Percentiles rank a stretch among this genome's conserved stretches.
These are phyloP conservation scores for Plenodomus lindquistii DNA, from an alignment of 2,329 filamentous ascomycete species.

Conservation along the genomic window DNA sequence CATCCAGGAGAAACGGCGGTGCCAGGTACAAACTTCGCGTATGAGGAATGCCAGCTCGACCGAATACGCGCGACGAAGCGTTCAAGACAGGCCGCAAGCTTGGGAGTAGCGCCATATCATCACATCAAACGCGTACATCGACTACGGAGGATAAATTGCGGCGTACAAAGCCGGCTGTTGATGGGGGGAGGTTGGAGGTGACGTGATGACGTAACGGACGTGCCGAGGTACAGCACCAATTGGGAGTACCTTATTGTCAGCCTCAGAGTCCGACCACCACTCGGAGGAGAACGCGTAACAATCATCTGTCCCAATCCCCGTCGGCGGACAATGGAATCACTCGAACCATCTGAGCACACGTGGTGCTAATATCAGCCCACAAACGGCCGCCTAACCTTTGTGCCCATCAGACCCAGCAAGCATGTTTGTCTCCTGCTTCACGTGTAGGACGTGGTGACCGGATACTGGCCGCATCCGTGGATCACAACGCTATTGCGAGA, in stretches of 20 bases:
- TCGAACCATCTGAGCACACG: neutral
- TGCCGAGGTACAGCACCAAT: neutral
- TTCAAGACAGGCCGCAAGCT: constrained; percentile 17
- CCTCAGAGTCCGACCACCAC: neutral
- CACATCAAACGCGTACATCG: neutral
- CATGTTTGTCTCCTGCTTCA: neutral
- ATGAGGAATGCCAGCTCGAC: neutral
- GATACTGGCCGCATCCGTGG: neutral
- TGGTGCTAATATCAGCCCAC: neutral
- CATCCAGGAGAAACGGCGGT: constrained; percentile 70
- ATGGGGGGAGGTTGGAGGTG: neutral
- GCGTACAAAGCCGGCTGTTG: neutral
- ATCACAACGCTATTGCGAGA: neutral
- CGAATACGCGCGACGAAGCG: neutral
- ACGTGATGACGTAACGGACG: neutral
- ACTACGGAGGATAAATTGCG: neutral
- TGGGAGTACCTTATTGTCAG: neutral
- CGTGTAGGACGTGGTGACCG: neutral
- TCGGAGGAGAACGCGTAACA: neutral
- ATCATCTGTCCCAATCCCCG: neutral
- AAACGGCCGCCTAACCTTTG: no score
- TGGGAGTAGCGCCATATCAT: constrained; percentile 1
- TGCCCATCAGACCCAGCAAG: no score
- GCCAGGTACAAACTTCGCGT: constrained; percentile 54
- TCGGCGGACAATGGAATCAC: no score